Evolutionary conservation across 2,329 filamentous ascomycete genomes (phyloP), one percentile per base, ranked within the genome.

Genomic region (Trichoderma citrinoviride): DNA sequence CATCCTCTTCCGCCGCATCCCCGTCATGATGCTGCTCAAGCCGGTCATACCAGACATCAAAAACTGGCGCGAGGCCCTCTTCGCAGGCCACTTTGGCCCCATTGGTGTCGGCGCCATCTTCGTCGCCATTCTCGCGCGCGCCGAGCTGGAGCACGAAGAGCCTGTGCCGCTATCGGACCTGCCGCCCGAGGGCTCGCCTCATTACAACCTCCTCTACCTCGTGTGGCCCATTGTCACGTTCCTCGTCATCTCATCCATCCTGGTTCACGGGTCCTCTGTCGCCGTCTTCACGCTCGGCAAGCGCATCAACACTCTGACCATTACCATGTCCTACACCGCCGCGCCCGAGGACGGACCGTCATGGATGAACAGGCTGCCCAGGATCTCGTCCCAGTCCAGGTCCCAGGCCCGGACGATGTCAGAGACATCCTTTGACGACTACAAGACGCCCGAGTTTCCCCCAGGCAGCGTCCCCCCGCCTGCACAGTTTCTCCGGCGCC

Each of bases 51-150:
- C 95, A 0, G 95, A 99, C 73, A 88, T 99, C 71, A 98, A 97
- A 78, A 98, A 94, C 0, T 99, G 95, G 94, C 89, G 95, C 71
- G 95, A 99, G 75, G 94, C 95, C 6, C 81, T 97, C 1, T 99
- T 99, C 74, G 95, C 95, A 17, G 95, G 95, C 1, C 95, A 99
- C 76, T 99, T 99, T 73, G 95, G 95, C 7, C 95, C 95, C 29
- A 98, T 99, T 70, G 95, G 95, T 61, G 95, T 99, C 61, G 95
- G 95, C 66, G 95, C 94, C 67, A 93, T 99, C 65, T 99, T 99
- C 70, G 90, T 97, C 54, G 92, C 93, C 21, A 96, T 99, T 66
- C 82, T 99, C 54, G 93, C 95, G 19, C 85, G 94, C 73, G 93
- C 92, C n/a, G 95, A 99, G 75, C 78, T 99, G 19, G 92, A 97